Evolutionary conservation across 164 flowering plant species (phyloP).

Genomic region (Piper longum): DNA sequence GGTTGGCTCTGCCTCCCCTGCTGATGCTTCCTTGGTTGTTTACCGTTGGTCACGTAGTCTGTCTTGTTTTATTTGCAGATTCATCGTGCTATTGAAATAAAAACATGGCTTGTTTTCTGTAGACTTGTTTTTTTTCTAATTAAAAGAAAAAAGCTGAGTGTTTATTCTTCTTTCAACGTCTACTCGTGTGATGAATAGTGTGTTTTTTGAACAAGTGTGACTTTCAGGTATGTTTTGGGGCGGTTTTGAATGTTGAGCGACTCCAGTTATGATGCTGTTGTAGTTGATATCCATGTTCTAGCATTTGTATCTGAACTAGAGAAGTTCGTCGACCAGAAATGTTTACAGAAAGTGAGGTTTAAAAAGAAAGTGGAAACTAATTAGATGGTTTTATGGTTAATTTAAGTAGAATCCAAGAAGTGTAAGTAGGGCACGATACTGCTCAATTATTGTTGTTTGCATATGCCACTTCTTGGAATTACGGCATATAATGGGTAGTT

Average conservation of each 20-base stretch:
- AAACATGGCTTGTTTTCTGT: neutral
- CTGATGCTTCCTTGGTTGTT: neutral
- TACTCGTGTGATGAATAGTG: neutral
- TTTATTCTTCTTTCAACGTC: neutral
- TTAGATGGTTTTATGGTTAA: too few species aligned
- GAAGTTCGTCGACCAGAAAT: too few species aligned
- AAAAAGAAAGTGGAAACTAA: too few species aligned
- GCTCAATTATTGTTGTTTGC: neutral
- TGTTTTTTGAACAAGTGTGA: neutral
- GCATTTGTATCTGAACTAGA: too few species aligned
- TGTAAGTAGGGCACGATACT: neutral
- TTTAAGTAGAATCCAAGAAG: too few species aligned
- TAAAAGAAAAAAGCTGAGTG: neutral
- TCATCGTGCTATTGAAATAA: neutral
- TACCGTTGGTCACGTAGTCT: neutral
- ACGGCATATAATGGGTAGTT: neutral
- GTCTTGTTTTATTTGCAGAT: neutral
- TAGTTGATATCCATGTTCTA: too few species aligned
- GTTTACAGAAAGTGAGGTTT: too few species aligned
- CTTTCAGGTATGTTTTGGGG: neutral
- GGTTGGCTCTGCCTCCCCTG: conserved; percentile 23
- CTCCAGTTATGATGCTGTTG: too few species aligned
- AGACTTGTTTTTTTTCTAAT: neutral
- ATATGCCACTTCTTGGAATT: neutral
- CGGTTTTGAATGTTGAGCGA: too few species aligned